These are phyloP conservation scores for Cyberlindnera galapagoensis DNA, from an alignment of 805 yeast species.

Conservation along the genomic window DNA sequence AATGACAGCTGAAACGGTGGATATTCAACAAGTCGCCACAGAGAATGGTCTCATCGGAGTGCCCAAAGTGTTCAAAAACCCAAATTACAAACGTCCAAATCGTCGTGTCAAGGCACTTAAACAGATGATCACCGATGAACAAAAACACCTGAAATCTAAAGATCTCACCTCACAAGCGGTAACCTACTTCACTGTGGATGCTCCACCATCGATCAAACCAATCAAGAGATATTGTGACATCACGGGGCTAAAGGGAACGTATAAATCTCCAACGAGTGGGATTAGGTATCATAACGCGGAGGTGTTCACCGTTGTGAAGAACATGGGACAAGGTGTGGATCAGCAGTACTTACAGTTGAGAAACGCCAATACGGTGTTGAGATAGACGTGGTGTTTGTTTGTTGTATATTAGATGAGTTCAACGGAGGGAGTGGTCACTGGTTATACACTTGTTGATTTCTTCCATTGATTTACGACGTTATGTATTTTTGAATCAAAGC, in stretches of 20 bases:
- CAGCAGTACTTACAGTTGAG: conserved; percentile 86
- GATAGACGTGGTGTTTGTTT: too few species aligned
- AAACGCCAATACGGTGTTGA: conserved; percentile 80
- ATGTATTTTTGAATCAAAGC: conserved; percentile 10
- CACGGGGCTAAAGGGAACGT: conserved; percentile 78
- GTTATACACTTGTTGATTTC: background rate
- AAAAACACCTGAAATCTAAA: conserved; percentile 45
- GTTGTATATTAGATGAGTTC: conserved; percentile 1
- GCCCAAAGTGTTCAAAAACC: conserved; percentile 53
- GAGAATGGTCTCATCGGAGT: conserved; percentile 15
- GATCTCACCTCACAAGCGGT: conserved; percentile 41
- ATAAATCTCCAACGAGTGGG: conserved; percentile 68
- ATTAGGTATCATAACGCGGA: conserved; percentile 79
- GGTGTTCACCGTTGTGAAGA: conserved; percentile 68
- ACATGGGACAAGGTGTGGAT: conserved; percentile 85
- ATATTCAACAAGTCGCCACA: conserved; percentile 10
- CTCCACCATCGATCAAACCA: conserved; percentile 86
- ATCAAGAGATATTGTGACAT: conserved; percentile 84
- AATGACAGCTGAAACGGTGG: too few species aligned
- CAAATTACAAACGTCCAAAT: conserved; percentile 42
- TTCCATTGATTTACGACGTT: conserved; percentile 10
- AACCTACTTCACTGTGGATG: conserved; percentile 64
- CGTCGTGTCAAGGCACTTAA: conserved; percentile 68
- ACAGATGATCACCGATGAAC: conserved; percentile 74
- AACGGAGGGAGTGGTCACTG: background rate